These are phyloP conservation scores for Pyronema domesticum DNA, from an alignment of 495 filamentous ascomycete genomes.

Conservation along the genomic window DNA sequence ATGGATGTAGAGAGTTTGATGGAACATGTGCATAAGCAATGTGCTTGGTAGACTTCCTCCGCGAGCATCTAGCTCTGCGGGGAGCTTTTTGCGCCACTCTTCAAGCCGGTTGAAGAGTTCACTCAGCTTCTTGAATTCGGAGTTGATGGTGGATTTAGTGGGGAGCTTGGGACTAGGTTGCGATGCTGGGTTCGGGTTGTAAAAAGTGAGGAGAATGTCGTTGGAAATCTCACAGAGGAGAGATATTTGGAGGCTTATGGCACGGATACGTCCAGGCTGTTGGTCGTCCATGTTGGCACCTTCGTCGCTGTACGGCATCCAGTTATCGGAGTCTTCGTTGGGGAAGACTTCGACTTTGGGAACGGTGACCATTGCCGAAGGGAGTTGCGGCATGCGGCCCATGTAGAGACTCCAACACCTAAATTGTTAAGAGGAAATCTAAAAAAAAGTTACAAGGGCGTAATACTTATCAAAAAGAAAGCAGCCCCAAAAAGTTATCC, in stretches of 20 bases:
- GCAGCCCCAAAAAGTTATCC: constrained; percentile 97
- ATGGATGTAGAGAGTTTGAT: constrained; percentile 88
- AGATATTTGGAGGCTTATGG: constrained; percentile 65
- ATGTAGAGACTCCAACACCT: constrained; percentile 97
- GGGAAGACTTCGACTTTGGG: constrained; percentile 88
- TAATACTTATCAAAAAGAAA: constrained; percentile 81
- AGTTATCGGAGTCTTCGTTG: constrained; percentile 62
- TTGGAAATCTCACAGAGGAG: constrained; percentile 81
- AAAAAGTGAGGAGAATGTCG: constrained; percentile 78
- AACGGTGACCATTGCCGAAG: constrained; percentile 55
- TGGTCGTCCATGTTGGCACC: constrained; percentile 42
- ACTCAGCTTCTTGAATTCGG: constrained; percentile 83
- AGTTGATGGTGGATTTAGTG: constrained; percentile 32
- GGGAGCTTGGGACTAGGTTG: constrained; percentile 36
- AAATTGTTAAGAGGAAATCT: constrained; percentile 4
- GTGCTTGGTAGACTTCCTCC: constrained; percentile 78
- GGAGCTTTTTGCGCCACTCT: constrained; percentile 73
- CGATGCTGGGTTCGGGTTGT: constrained; percentile 46
- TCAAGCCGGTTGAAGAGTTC: constrained; percentile 82
- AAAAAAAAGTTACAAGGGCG: constrained; percentile 5
- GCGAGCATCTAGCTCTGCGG: constrained; percentile 70
- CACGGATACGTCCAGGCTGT: constrained; percentile 68
- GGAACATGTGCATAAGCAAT: constrained; percentile 97
- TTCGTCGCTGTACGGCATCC: constrained; percentile 77
- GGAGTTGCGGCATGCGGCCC: constrained; percentile 75